Evolutionary conservation across 345 rosid genomes (phyloP), one percentile per base, ranked within the genome.

Genomic region (Gossypium longicalyx): DNA sequence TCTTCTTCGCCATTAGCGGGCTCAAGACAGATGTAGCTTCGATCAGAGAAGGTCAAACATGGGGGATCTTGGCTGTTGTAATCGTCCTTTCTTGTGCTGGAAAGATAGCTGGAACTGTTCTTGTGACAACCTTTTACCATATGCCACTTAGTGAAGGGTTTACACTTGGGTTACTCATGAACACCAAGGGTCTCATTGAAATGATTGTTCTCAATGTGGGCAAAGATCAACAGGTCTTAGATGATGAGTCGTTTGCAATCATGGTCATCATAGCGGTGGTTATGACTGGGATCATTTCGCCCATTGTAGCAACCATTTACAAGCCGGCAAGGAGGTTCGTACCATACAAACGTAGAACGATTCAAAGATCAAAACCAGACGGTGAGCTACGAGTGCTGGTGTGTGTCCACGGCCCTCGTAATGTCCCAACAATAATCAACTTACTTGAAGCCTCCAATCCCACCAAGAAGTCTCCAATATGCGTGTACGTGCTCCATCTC

Each of bases 181-280:
- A 95, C 89, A 88, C 99, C 3, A 95, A 95, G 83, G 99, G 99
- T 70, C 93, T 95, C 17, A 80, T 91, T 20, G 98, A 93, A 77
- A 87, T 95, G 94, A 93, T 95, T 47, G 88, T 95, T 17, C 94
- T 95, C 34, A 95, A 95, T 53, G 94, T 93, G 20, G 99, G 98
- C 43, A 93, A 80, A 77, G 97, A 91, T 81, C 98, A 93, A 68
- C 88, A 86, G 95, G 88, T 93, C 41, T 80, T 95, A 67, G 97
- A 93, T 56, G 99, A 91, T 23, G 84, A 85, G 62, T 77, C 94
- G 0, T 95, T 93, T 66, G 90, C 97, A 25, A 83, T 90, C 7
- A 89, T 95, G 99, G 91, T 95, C 65, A 72, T 93, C 44, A 87
- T 88, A 72, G 90, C 97, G 2, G 82, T 95, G 70, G 43, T 90